Conservation (phyloP, 225 moss, liverwort and hornwort species). For the Antitrichia curtipendula region DNA sequence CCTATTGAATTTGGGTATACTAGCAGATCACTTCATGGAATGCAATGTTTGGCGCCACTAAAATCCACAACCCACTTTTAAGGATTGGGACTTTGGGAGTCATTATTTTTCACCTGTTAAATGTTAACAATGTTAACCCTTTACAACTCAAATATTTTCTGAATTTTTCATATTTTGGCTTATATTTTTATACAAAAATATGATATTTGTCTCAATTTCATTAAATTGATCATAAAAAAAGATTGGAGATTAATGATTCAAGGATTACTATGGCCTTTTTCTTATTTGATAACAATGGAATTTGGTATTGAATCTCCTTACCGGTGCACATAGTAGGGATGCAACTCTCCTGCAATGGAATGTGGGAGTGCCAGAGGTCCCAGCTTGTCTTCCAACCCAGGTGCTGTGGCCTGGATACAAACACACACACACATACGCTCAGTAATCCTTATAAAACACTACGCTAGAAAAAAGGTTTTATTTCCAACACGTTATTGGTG, state of each 20-base stretch:
- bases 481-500: no score
- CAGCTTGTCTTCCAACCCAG: slow-evolving; percentile 58
- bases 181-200: no score
- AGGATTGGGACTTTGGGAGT: not conserved
- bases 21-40: not conserved
- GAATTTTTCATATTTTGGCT: not conserved
- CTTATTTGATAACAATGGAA: not conserved
- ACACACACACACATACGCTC: not conserved
- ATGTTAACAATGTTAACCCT: not conserved
- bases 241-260: not conserved
- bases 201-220: not conserved
- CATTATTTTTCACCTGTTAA: not conserved
- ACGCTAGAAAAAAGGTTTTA: not conserved
- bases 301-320: not conserved
- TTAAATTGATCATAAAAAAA: not conserved
- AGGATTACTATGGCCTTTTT: no score
- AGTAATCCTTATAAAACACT: not conserved
- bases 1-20: not conserved
- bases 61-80: not conserved
- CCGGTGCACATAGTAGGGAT: slow-evolving; percentile 57
- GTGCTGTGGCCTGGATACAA: slow-evolving; percentile 63
- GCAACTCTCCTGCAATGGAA: slow-evolving; percentile 57
- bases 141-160: not conserved
- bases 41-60: not conserved
- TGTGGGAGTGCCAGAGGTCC: slow-evolving; percentile 69